Base-by-base conservation (phyloP, 2,329 filamentous ascomycete species). In the Cercospora sesami region DNA sequence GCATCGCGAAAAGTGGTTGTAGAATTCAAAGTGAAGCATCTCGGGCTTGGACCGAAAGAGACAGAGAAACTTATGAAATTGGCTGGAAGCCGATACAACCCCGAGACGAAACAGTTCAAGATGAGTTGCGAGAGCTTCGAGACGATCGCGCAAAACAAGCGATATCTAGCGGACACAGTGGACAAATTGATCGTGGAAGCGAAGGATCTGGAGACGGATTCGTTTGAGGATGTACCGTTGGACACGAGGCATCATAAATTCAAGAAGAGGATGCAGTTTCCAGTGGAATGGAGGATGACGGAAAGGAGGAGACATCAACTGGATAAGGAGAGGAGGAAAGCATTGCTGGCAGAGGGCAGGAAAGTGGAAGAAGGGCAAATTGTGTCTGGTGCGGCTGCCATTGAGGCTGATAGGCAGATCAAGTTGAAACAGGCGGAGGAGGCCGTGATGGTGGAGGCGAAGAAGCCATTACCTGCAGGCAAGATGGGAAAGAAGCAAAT, bases 61-160 rank as follows among this genome's bases (percentile, higher is more conserved):
- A 85, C 86, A 71, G 79, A 86, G 76, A 99, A 97, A 80, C 85
- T 99, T 69, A 90, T 91, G 80, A 98, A 98, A 83, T 86, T 99
- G 55, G 89, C 87, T 21, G 96, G 95, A 1, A 80, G 89, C 16
- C 90, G 95, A 72, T 98, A 93, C 85, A 95, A 98, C 83, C 94
- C 94, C 0, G 86, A 90, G 74, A 93, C 85, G 64, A 88, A 93
- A 74, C 83, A 92, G 68, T 84, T 97, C 75, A 93, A 92, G 81
- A 97, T 99, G 86, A 93, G 91, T 78, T 92, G 91, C 82, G 95
- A 98, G 80, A 72, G 69, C 26, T 96, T 91, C 79, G 89, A 92
- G 77, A 91, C 94, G 65, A 91, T 93, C 77, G 92, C 94, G 18
- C 94, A 98, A 83, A 99, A 99, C 84, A 99, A 98, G 85, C 89